Evolutionary conservation across 192 early-diverging fungal genomes (phyloP).

Genomic region (Backusella luteola): DNA sequence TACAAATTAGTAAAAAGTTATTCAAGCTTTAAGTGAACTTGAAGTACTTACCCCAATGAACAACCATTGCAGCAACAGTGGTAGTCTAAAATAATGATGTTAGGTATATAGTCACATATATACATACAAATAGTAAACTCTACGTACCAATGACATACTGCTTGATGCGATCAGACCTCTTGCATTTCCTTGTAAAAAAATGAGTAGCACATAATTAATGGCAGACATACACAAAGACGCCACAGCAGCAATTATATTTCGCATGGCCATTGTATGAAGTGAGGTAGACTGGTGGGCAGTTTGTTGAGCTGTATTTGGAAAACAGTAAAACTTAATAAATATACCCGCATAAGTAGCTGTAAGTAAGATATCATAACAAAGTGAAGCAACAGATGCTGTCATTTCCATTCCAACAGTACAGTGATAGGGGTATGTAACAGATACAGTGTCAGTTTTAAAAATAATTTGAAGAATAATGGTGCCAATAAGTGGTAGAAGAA

Average conservation of each 20-base stretch:
- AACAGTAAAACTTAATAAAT: constrained; percentile 17
- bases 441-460: constrained; percentile 22
- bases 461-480: constrained; percentile 32
- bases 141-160: constrained; percentile 35
- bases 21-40: background rate
- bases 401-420: constrained; percentile 22
- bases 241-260: constrained; percentile 38
- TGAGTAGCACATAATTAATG: constrained; percentile 35
- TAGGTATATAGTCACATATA: background rate
- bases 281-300: constrained; percentile 25
- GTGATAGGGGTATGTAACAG: constrained; percentile 22
- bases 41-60: constrained; percentile 19
- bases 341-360: constrained; percentile 5
- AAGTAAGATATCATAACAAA: constrained; percentile 27
- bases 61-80: constrained; percentile 9
- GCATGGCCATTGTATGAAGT: constrained; percentile 31
- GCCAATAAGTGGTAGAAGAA: constrained; percentile 34
- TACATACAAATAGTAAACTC: background rate
- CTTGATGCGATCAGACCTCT: constrained; percentile 44
- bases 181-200: constrained; percentile 34
- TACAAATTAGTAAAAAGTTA: background rate
- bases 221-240: constrained; percentile 34
- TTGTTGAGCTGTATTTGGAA: constrained; percentile 25
- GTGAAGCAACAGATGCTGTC: constrained; percentile 11
- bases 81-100: background rate